Percentiles rank a stretch among this genome's conserved stretches.
These are phyloP conservation scores for Isabelozyma gotoi DNA, from an alignment of 805 yeast genomes.

Conservation along the genomic window DNA sequence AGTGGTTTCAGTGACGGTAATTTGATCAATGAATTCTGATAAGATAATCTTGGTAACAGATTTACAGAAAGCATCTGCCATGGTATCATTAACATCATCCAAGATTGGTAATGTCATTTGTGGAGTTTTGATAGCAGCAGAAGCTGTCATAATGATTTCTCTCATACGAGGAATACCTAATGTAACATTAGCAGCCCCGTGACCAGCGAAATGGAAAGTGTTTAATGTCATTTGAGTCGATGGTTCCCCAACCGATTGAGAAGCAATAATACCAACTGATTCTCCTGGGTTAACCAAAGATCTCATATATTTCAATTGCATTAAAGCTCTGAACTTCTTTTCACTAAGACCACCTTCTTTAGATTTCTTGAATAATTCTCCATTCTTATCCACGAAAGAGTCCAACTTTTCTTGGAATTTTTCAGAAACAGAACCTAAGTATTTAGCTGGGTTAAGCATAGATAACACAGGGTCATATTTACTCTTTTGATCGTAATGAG, in stretches of 20 bases:
- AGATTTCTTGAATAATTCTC: slow-evolving; percentile 52
- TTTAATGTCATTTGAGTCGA: slow-evolving; percentile 98
- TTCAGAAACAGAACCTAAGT: slow-evolving; percentile 91
- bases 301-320: slow-evolving; percentile 98
- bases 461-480: slow-evolving; percentile 90
- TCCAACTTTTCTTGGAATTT: slow-evolving; percentile 82
- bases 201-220: slow-evolving; percentile 99
- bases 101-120: slow-evolving; percentile 93
- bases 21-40: slow-evolving; percentile 85
- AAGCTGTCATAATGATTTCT: slow-evolving; percentile 99
- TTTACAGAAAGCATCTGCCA: slow-evolving; percentile 92
- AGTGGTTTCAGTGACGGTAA: slow-evolving; percentile 84
- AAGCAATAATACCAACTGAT: slow-evolving; percentile 96
- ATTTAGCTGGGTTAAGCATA: slow-evolving; percentile 82
- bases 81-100: slow-evolving; percentile 75
- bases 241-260: slow-evolving; percentile 98
- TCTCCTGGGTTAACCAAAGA: slow-evolving; percentile 96
- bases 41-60: slow-evolving; percentile 80
- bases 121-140: slow-evolving; percentile 94
- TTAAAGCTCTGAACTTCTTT: slow-evolving; percentile 89
- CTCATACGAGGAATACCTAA: slow-evolving; percentile 99
- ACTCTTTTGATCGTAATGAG: slow-evolving; percentile 59
- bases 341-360: slow-evolving; percentile 60
- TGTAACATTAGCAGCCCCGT: slow-evolving; percentile 99
- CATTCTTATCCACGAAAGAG: slow-evolving; percentile 56